Conservation (phyloP, 2,329 filamentous ascomycete genomes). For the Nectriaceae sp. region DNA sequence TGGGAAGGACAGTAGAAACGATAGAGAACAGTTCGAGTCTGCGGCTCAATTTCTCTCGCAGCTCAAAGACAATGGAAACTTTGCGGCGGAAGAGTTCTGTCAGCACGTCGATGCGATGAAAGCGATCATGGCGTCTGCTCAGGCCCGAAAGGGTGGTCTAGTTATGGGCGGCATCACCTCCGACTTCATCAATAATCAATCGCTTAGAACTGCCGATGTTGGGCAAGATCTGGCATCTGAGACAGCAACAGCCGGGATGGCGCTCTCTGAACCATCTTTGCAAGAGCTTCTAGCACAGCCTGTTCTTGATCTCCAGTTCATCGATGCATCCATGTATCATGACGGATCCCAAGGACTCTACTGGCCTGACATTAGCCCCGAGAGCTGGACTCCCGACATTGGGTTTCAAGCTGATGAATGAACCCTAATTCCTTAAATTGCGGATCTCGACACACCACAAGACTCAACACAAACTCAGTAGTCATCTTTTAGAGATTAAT, state of each 20-base stretch:
- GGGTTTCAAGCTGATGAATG: not conserved
- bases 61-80: slow-evolving; percentile 41
- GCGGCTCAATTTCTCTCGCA: slow-evolving; percentile 40
- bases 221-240: slow-evolving; percentile 7
- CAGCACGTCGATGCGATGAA: slow-evolving; percentile 42
- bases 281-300: slow-evolving; percentile 37
- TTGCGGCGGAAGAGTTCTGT: slow-evolving; percentile 43
- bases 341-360: slow-evolving; percentile 4
- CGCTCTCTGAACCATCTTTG: slow-evolving; percentile 36
- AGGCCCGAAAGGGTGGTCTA: slow-evolving; percentile 19
- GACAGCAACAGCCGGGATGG: slow-evolving; percentile 35
- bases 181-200: slow-evolving; percentile 9
- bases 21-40: slow-evolving; percentile 42
- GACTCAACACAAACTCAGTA: too few species aligned
- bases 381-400: slow-evolving; percentile 23
- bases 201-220: slow-evolving; percentile 18
- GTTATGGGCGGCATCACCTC: slow-evolving; percentile 2
- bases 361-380: slow-evolving; percentile 24
- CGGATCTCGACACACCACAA: too few species aligned
- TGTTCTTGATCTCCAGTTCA: slow-evolving; percentile 35
- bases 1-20: slow-evolving; percentile 32
- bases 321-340: slow-evolving; percentile 26
- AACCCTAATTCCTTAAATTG: not conserved
- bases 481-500: too few species aligned
- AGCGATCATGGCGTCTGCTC: slow-evolving; percentile 23